Conservation (phyloP, 345 rosid genomes). For the Populus tremula region DNA sequence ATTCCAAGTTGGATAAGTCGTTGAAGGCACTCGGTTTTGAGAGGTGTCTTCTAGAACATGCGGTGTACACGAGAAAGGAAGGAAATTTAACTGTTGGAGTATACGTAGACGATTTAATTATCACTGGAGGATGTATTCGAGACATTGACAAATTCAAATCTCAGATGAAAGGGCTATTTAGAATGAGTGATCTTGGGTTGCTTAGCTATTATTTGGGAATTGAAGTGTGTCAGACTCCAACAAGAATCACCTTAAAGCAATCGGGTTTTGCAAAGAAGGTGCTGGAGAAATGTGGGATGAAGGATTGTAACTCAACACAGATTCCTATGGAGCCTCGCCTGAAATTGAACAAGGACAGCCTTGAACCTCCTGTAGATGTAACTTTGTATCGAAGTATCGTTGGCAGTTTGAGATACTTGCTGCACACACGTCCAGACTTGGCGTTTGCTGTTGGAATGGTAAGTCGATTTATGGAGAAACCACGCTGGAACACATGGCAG, state of each 20-base stretch:
- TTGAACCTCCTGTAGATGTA: neutral
- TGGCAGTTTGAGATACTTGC: conserved; percentile 1
- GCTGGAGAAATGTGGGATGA: conserved; percentile 2
- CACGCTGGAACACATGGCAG: neutral
- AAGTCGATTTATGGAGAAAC: conserved; percentile 17
- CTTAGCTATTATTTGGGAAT: neutral
- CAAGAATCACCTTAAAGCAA: neutral
- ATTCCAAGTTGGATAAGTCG: neutral
- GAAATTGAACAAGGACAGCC: neutral
- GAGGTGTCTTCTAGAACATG: neutral
- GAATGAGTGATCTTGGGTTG: neutral
- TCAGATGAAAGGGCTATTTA: neutral
- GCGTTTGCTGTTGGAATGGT: conserved; percentile 2
- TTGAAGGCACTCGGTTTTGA: neutral
- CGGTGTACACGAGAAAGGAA: neutral
- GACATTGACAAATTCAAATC: conserved; percentile 1
- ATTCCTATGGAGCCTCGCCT: conserved; percentile 12
- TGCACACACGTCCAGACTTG: conserved; percentile 11
- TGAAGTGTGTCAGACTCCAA: neutral
- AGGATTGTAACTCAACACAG: neutral
- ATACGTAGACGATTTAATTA: conserved; percentile 8
- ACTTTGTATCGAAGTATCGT: neutral
- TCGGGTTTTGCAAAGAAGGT: conserved; percentile 2
- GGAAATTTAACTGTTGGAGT: neutral
- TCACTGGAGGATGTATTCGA: neutral